Percentiles rank a stretch among this genome's conserved stretches.
Evolutionary conservation across 2,329 filamentous ascomycete genomes (phyloP).

Genomic region (Exophiala alcalophila): DNA sequence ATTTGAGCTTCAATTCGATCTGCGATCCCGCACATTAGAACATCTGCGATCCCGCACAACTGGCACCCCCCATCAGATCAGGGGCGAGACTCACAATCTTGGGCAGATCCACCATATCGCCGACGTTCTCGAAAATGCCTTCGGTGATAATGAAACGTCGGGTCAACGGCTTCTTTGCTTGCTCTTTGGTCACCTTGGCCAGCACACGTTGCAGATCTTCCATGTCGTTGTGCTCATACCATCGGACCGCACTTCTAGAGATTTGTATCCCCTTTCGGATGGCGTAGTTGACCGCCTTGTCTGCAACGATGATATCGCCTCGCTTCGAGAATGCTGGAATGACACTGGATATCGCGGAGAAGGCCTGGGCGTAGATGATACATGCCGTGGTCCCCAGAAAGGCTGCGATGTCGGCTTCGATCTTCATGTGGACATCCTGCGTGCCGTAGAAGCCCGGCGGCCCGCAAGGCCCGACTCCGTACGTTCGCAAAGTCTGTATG

Average conservation of each 20-base stretch:
- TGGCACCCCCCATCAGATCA: neutral
- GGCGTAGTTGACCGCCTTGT: constrained; percentile 88
- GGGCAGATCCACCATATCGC: constrained; percentile 79
- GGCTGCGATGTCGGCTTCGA: constrained; percentile 86
- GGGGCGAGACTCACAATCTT: constrained; percentile 62
- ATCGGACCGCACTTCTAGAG: constrained; percentile 82
- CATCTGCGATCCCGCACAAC: neutral
- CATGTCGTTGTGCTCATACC: constrained; percentile 97
- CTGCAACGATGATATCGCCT: constrained; percentile 94
- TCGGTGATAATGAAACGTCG: constrained; percentile 95
- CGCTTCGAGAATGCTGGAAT: constrained; percentile 97
- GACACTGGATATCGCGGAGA: constrained; percentile 94
- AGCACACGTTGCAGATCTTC: constrained; percentile 84
- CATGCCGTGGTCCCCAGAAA: constrained; percentile 84
- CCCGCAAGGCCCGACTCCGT: constrained; percentile 94
- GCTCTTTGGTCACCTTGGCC: constrained; percentile 80
- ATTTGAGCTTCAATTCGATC: constrained; percentile 89
- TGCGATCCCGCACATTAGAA: constrained; percentile 35
- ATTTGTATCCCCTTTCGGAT: constrained; percentile 94
- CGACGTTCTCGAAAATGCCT: constrained; percentile 85
- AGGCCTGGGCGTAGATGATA: constrained; percentile 94
- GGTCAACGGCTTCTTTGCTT: constrained; percentile 82
- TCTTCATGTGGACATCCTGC: constrained; percentile 97
- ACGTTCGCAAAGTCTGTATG: constrained; percentile 87
- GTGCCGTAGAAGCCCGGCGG: constrained; percentile 98